These are phyloP conservation scores for Apostasia ramifera DNA, from an alignment of 106 monocot genomes.

Conservation along the genomic window DNA sequence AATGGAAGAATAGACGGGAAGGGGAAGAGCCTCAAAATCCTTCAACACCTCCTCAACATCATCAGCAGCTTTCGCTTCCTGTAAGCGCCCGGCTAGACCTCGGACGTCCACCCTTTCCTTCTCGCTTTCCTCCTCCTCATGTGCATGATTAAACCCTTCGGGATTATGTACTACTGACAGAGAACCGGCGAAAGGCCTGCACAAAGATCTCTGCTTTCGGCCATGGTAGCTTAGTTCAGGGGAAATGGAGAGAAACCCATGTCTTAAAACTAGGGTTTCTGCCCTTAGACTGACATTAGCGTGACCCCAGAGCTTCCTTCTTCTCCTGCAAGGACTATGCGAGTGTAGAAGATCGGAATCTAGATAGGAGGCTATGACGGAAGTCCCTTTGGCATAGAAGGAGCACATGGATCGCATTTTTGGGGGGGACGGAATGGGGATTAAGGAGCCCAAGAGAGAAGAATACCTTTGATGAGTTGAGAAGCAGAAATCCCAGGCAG, in stretches of 20 bases:
- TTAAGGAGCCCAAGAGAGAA: background rate
- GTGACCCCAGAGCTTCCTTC: constrained; percentile 10
- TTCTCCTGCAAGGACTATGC: constrained; percentile 20
- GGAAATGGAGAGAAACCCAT: constrained; percentile 11
- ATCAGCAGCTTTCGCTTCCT: constrained; percentile 41
- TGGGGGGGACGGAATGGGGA: constrained; percentile 10
- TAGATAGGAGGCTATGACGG: constrained; percentile 10
- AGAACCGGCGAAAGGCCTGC: constrained; percentile 21
- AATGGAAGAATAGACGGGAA: constrained; percentile 63
- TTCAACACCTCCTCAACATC: constrained; percentile 55
- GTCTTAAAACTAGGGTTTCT: constrained; percentile 2
- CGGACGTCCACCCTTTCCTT: constrained; percentile 49
- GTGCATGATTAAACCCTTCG: constrained; percentile 6
- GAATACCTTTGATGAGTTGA: background rate
- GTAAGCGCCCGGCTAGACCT: constrained; percentile 40
- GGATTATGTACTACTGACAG: constrained; percentile 33
- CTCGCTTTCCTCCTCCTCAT: constrained; percentile 1
- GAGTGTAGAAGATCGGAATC: constrained; percentile 23
- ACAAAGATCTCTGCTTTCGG: constrained; percentile 22
- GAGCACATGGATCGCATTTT: constrained; percentile 50
- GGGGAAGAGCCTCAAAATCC: constrained; percentile 38
- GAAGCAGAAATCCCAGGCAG: background rate
- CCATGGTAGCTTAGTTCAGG: constrained; percentile 8
- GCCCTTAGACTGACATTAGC: background rate
- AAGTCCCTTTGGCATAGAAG: constrained; percentile 23